Base-by-base conservation (phyloP, 345 rosid genomes). In the Populus euphratica region DNA sequence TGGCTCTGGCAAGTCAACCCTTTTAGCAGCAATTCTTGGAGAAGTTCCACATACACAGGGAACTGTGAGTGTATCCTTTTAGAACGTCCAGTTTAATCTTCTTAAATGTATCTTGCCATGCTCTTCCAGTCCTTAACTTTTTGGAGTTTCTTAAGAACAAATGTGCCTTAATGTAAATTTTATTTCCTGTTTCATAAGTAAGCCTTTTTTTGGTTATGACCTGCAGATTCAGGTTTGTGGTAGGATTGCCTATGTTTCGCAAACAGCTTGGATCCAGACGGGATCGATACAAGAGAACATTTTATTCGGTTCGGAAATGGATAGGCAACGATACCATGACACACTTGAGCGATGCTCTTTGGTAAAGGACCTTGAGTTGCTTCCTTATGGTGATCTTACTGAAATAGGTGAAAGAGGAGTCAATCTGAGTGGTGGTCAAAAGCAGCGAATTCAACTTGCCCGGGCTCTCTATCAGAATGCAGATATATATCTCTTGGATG, bases 371-470 rank as follows among this genome's bases (percentile, higher is more conserved):
- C 96, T 95, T 62, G 98, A 95, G 79, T 80, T 88, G 77, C 88
- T 93, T 81, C 99, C 99, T 44, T 86, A 88, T 31, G 98, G 98
- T 31, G 98, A 95, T 86, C 91, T 75, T 25, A 93, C 99, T n/a
- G 98, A 95, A 87, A 93, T 93, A 67, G 98, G 98, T 31, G 98
- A 95, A 85, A 86, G 99, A 86, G 99, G 99, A 74, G 99, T 95
- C 50, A 95, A 95, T 87, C 88, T 95, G 79, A 95, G 99, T 70
- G 98, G 99, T 31, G 98, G 99, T 73, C 99, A 95, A 86, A 95
- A 93, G 80, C 99, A 95, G 87, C 79, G 97, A 78, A 90, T 95
- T 85, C 99, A 95, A 83, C 96, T 95, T 67, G 98, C 99, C 52
- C 98, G 97, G 74, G 98, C 99, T 29, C 93, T 95, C 38, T 95